Evolutionary conservation across 495 filamentous ascomycete genomes (phyloP).

Genomic region (Penicillium taxi): DNA sequence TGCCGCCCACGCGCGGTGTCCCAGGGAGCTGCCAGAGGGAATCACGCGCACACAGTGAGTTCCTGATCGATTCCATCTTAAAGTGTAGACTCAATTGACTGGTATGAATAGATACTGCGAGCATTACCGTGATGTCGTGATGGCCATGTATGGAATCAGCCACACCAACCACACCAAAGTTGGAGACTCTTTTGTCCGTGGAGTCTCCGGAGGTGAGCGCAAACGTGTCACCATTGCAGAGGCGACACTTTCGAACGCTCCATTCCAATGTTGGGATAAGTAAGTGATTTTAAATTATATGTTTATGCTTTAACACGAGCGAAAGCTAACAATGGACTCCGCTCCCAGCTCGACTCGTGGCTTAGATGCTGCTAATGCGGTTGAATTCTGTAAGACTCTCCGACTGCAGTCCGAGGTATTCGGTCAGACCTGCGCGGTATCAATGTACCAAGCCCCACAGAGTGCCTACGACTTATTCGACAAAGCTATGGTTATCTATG

Average conservation of each 20-base stretch:
- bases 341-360: conserved; percentile 73
- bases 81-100: no score
- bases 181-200: conserved; percentile 72
- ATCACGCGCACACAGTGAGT: no score
- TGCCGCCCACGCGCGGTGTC: conserved; percentile 63
- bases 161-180: conserved; percentile 72
- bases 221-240: conserved; percentile 82
- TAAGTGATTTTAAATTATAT: no score
- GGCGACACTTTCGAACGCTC: conserved; percentile 51
- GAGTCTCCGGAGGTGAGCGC: conserved; percentile 74
- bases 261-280: conserved; percentile 77
- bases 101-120: no score
- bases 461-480: conserved; percentile 67
- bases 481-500: conserved; percentile 54
- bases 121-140: conserved; percentile 73
- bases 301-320: no score
- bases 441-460: conserved; percentile 79
- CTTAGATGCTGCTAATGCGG: conserved; percentile 68
- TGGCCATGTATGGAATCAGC: conserved; percentile 69
- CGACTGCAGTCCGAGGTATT: conserved; percentile 57
- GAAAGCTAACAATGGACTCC: no score
- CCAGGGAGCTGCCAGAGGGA: no score
- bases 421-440: conserved; percentile 66
- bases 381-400: conserved; percentile 70
- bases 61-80: no score